Evolutionary conservation across 768 basidiomycete species (phyloP).

Genomic region (Tulasnella sp.): DNA sequence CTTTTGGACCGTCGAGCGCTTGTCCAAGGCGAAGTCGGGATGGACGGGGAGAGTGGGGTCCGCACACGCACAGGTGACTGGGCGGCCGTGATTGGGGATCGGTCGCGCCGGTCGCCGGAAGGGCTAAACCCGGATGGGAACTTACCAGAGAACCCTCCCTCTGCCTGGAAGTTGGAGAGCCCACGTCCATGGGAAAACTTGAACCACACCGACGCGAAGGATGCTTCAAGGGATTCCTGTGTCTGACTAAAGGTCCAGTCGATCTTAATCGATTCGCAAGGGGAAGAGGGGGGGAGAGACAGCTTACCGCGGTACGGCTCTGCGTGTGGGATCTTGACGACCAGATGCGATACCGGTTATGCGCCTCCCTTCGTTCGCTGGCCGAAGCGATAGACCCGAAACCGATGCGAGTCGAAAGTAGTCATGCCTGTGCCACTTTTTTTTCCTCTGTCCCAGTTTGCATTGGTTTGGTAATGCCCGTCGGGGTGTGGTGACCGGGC

Average conservation of each 20-base stretch:
- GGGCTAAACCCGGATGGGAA: constrained; percentile 14
- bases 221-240: not conserved
- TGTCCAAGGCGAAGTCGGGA: constrained; percentile 5
- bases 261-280: not conserved
- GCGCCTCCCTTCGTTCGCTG: too few relatives aligned
- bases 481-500: not conserved
- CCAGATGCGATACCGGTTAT: not conserved
- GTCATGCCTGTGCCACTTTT: not conserved
- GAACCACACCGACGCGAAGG: not conserved
- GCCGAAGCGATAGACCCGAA: not conserved
- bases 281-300: not conserved
- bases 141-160: not conserved
- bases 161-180: not conserved
- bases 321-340: not conserved
- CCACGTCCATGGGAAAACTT: not conserved
- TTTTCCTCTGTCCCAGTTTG: not conserved
- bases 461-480: not conserved
- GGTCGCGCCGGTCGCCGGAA: constrained; percentile 1
- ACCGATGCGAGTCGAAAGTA: not conserved
- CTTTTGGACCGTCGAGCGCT: not conserved
- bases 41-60: not conserved
- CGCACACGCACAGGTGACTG: not conserved
- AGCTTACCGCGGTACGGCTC: not conserved
- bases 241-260: not conserved
- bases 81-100: not conserved